A percentile compares a stretch with the other conserved stretches of the same genome.
phyloP scores from a whole-genome alignment of 352 stramenopile genomes.

The Blastocystis sp. region DNA sequence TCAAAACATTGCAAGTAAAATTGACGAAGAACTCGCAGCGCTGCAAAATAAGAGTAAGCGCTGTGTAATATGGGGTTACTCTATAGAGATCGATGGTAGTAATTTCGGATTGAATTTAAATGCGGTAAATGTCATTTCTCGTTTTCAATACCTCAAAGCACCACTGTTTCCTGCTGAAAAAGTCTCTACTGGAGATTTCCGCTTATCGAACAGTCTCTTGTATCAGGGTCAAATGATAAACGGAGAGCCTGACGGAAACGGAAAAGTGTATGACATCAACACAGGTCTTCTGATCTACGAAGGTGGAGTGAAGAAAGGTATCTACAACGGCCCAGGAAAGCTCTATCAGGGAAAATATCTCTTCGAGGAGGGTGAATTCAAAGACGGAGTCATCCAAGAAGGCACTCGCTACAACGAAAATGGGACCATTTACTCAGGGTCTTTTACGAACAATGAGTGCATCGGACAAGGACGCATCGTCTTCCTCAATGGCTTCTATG shows the following conservation, averaged over 20 bases:
- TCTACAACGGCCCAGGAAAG: neutral
- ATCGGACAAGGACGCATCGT: neutral
- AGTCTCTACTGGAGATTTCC: neutral
- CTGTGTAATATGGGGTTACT: neutral
- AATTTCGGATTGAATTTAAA: neutral
- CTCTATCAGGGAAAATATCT: neutral
- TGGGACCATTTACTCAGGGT: neutral
- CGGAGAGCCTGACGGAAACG: slow-evolving; percentile 10
- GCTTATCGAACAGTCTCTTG: neutral
- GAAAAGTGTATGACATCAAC: neutral
- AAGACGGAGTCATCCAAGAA: neutral
- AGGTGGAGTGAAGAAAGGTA: neutral
- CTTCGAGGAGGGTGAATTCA: slow-evolving; percentile 8
- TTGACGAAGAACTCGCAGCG: neutral
- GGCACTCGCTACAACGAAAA: slow-evolving; percentile 9
- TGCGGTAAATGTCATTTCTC: neutral
- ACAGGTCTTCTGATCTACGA: neutral
- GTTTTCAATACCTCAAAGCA: neutral
- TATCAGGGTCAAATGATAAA: neutral
- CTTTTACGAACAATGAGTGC: neutral
- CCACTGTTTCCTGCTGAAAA: neutral
- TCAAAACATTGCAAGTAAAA: neutral
- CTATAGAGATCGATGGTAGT: neutral
- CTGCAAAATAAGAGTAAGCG: neutral
- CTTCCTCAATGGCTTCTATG: slow-evolving; percentile 27